Conservation (phyloP, 1,139 yeast genomes). For the Arxiozyma bovina region DNA sequence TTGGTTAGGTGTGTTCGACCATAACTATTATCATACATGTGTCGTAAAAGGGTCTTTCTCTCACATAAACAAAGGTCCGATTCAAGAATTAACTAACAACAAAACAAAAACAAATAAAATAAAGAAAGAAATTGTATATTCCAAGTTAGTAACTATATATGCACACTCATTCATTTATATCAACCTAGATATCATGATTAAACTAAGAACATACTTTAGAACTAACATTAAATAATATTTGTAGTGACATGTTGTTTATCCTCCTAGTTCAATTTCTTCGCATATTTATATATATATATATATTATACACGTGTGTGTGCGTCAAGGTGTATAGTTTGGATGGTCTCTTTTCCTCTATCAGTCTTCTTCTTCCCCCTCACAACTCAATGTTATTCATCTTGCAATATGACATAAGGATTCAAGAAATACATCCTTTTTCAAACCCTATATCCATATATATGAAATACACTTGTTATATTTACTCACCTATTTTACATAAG, state of each 20-base stretch:
- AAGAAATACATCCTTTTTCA: neutral
- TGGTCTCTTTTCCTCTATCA: neutral
- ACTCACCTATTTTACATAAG: neutral
- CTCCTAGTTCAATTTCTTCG: neutral
- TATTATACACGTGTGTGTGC: too few relatives aligned
- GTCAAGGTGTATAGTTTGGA: neutral
- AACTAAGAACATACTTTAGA: neutral
- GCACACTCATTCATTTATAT: neutral
- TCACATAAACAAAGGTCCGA: slow-evolving; percentile 5
- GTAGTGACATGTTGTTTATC: neutral
- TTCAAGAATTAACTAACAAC: slow-evolving; percentile 2
- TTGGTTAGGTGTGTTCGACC: slow-evolving; percentile 6
- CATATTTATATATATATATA: too few relatives aligned
- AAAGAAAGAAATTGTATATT: neutral
- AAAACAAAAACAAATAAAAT: neutral
- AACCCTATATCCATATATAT: too few relatives aligned
- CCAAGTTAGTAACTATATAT: neutral
- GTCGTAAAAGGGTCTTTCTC: slow-evolving; percentile 9
- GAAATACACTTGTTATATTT: too few relatives aligned
- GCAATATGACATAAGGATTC: neutral
- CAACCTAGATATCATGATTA: neutral
- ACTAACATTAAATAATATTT: neutral
- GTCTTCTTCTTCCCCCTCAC: neutral
- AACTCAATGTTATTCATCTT: neutral
- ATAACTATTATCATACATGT: slow-evolving; percentile 6